Evolutionary conservation across 257 asterid genomes (phyloP).

Genomic region (Fraxinus americana): DNA sequence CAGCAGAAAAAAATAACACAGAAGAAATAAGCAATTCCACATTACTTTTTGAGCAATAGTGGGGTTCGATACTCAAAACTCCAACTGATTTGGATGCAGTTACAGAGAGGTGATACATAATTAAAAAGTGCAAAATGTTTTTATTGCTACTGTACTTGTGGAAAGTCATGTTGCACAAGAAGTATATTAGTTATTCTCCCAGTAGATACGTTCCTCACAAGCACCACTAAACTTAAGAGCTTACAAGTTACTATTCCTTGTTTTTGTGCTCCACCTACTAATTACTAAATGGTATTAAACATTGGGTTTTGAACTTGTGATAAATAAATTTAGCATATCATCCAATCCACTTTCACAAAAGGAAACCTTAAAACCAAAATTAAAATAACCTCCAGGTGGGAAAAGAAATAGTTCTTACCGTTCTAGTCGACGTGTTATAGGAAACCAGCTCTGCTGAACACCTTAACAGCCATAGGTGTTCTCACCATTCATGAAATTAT

Average conservation of each 20-base stretch:
- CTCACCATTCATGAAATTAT: not conserved
- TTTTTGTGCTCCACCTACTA: not conserved
- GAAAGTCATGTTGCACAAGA: not conserved
- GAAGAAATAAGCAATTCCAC: conserved; percentile 2
- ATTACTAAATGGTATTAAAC: not conserved
- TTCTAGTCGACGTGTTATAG: not conserved
- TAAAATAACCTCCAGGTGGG: not conserved
- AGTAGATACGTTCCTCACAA: not conserved
- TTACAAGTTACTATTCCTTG: not conserved
- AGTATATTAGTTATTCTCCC: not conserved
- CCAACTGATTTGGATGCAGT: not conserved
- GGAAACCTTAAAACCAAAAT: not conserved
- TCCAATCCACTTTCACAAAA: not conserved
- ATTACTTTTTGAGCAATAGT: not conserved
- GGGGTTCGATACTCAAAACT: not conserved
- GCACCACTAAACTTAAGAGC: not conserved
- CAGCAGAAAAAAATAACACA: conserved; percentile 24
- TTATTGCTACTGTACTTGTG: not conserved
- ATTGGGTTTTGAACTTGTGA: not conserved
- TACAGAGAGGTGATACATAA: not conserved
- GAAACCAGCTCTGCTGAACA: not conserved
- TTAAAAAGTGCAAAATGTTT: not conserved
- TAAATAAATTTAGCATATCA: not conserved
- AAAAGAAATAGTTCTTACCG: not conserved
- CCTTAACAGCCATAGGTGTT: not conserved